Conservation (phyloP, 495 filamentous ascomycete species). For the Coniosporium apollinis region DNA sequence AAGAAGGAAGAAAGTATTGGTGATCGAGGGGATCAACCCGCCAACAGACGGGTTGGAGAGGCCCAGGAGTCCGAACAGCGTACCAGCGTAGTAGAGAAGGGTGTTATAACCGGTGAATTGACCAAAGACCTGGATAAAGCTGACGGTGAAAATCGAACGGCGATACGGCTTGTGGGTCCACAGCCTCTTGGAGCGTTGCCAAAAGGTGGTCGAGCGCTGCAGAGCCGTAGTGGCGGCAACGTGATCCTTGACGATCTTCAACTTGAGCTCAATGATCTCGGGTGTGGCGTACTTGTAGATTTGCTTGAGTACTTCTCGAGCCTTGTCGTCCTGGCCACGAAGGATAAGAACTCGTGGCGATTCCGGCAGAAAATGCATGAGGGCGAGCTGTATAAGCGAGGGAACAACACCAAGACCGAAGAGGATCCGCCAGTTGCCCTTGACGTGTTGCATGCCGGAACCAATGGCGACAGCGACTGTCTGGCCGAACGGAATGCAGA, state of each 20-base stretch:
- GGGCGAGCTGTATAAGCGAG: background rate
- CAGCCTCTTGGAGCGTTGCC: background rate
- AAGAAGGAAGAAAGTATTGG: background rate
- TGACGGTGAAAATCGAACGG: background rate
- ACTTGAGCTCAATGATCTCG: background rate
- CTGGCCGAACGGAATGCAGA: background rate
- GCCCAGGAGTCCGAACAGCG: background rate
- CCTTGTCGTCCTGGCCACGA: background rate
- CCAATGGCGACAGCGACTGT: background rate
- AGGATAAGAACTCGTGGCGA: background rate
- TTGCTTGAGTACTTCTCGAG: background rate
- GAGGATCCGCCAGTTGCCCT: background rate
- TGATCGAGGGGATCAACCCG: background rate
- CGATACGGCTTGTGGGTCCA: background rate
- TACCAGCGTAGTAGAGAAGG: background rate
- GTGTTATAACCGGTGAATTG: background rate
- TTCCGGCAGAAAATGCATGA: background rate
- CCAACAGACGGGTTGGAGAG: background rate
- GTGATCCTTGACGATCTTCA: background rate
- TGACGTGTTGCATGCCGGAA: background rate
- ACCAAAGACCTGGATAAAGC: background rate
- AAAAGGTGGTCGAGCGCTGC: background rate
- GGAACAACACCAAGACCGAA: background rate
- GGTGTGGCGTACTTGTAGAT: background rate
- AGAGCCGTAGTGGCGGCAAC: background rate